These are phyloP conservation scores for Heterobasidion irregulare DNA, from an alignment of 1,284 basidiomycete genomes.

Conservation along the genomic window DNA sequence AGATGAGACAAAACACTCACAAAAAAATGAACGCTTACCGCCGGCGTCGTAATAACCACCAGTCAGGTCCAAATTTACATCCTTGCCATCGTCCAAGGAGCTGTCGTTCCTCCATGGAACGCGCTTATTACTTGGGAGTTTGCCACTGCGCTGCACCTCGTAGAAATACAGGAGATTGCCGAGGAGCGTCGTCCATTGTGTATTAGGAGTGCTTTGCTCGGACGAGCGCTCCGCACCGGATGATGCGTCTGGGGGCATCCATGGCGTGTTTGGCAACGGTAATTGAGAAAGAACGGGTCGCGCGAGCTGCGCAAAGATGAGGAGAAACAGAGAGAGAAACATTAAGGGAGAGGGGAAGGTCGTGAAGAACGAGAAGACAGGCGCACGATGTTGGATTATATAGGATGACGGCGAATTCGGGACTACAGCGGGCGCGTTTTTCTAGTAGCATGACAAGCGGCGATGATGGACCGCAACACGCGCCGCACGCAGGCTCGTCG, in stretches of 20 bases:
- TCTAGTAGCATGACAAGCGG: too few relatives aligned
- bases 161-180: slow-evolving; percentile 85
- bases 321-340: neutral
- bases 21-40: slow-evolving; percentile 31
- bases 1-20: neutral
- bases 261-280: slow-evolving; percentile 53
- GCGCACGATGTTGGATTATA: too few relatives aligned
- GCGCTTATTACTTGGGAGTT: slow-evolving; percentile 60
- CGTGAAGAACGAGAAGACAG: neutral
- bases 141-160: slow-evolving; percentile 83
- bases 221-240: slow-evolving; percentile 45
- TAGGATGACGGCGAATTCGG: too few relatives aligned
- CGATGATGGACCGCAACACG: too few relatives aligned
- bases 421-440: too few relatives aligned
- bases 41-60: slow-evolving; percentile 93
- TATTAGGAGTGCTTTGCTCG: slow-evolving; percentile 38
- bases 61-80: slow-evolving; percentile 66
- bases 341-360: too few relatives aligned
- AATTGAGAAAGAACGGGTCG: slow-evolving; percentile 36
- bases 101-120: slow-evolving; percentile 86
- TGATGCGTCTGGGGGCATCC: slow-evolving; percentile 53
- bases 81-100: slow-evolving; percentile 67
- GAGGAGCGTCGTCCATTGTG: slow-evolving; percentile 75
- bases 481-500: too few relatives aligned
- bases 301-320: neutral